Base-by-base conservation (phyloP, 495 filamentous ascomycete species). In the Baudoinia panamericana region DNA sequence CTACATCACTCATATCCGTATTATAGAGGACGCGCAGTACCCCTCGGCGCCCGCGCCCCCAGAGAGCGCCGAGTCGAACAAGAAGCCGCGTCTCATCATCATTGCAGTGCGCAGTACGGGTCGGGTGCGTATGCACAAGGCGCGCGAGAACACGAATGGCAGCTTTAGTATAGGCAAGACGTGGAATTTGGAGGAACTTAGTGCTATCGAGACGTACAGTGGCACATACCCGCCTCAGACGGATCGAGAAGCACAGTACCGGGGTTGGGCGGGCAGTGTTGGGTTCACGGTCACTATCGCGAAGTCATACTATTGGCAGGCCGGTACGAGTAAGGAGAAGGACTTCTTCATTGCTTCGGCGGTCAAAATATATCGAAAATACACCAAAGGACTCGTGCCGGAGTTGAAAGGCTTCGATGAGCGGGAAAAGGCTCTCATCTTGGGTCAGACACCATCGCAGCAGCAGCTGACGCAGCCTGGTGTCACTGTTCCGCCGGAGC, bases 261-360 rank as follows among this genome's bases (percentile, higher is more conserved):
- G 79, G 48, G 68, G 82, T 51, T 86, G 78, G 78, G 86, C 83
- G 24, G 72, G 76, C 29, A 75, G 73, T 38, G 70, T 75, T 26
- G 90, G 90, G 16, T 97, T 97, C 54, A 65, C 79, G n/a, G 81
- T 95, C 16, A 88, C 76, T 0, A 68, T 97, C 17, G 75, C 81
- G 9, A 97, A 97, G 58, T 82, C 85, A 0, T 97, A 97, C 58
- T 96, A 93, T 58, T 97, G 90, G 90, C 78, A 90, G 62, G 86
- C 92, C 13, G 71, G 78, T 26, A 87, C 79, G 10, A 70, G 79
- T 31, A 93, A 93, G 63, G 90, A 96, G 60, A 96, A 95, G 67
- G 86, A 93, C 41, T 96, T 93, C 63, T 97, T 97, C 59, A 92
- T 96, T 54, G 82, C 79, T 19, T 93, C 84, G 54, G 58, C 95